Evolutionary conservation across 805 yeast species (phyloP).

Genomic region (Zygotorulaspora chibaensis): DNA sequence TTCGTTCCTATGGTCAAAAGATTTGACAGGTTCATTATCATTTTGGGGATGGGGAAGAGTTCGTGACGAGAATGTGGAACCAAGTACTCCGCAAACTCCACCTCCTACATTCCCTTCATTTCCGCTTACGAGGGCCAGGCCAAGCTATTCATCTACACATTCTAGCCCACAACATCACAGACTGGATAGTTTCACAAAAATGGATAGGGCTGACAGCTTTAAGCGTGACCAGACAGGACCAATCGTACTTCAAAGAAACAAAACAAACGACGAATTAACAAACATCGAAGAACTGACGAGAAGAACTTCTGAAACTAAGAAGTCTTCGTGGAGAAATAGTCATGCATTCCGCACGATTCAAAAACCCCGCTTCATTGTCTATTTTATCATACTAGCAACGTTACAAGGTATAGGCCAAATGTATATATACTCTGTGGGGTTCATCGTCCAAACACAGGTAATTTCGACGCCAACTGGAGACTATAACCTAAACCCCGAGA

Average conservation of each 20-base stretch:
- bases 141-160: constrained; percentile 9
- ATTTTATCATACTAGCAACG: constrained; percentile 51
- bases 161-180: constrained; percentile 5
- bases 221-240: constrained; percentile 7
- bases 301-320: not conserved
- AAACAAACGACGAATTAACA: not conserved
- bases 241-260: not conserved
- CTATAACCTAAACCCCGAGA: constrained; percentile 33
- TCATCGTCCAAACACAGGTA: constrained; percentile 51
- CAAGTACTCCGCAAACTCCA: not conserved
- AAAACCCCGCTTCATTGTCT: constrained; percentile 43
- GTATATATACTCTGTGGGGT: constrained; percentile 71
- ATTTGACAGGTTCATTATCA: constrained; percentile 25
- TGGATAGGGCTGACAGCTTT: constrained; percentile 7
- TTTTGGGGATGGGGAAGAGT: constrained; percentile 29
- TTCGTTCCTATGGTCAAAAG: constrained; percentile 24
- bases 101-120: not conserved
- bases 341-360: constrained; percentile 23
- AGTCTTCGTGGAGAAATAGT: constrained; percentile 11
- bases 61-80: constrained; percentile 6
- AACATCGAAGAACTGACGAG: not conserved
- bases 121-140: constrained; percentile 3
- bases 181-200: constrained; percentile 7
- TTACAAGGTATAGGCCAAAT: constrained; percentile 65
- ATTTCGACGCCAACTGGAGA: constrained; percentile 26